Evolutionary conservation across 805 yeast species (phyloP).

Genomic region (Monosporozyma servazzii): DNA sequence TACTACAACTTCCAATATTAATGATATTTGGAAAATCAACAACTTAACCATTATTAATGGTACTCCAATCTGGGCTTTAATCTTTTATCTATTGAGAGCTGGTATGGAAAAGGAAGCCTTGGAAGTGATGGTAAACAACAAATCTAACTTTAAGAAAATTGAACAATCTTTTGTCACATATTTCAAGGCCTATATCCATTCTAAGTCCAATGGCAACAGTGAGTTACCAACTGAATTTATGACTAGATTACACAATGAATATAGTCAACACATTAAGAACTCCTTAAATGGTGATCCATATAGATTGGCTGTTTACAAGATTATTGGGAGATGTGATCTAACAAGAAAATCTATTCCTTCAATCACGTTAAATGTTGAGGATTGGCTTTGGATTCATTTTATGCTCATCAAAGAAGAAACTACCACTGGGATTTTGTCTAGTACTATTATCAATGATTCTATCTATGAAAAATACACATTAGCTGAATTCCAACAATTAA

Average conservation of each 20-base stretch:
- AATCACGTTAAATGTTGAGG: constrained; percentile 77
- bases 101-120: constrained; percentile 77
- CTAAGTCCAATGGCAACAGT: constrained; percentile 32
- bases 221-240: constrained; percentile 57
- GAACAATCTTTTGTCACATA: constrained; percentile 79
- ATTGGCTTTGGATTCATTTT: constrained; percentile 94
- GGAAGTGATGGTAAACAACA: constrained; percentile 52
- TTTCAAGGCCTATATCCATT: constrained; percentile 57
- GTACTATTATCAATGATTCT: constrained; percentile 34
- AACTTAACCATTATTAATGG: constrained; percentile 65
- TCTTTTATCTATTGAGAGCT: constrained; percentile 76
- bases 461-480: constrained; percentile 65
- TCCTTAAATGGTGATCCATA: constrained; percentile 70
- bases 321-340: constrained; percentile 83
- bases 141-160: constrained; percentile 67
- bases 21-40: constrained; percentile 42
- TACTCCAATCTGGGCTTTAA: constrained; percentile 87
- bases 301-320: constrained; percentile 81
- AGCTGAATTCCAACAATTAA: constrained; percentile 60
- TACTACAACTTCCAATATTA: constrained; percentile 5
- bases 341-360: constrained; percentile 57
- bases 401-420: constrained; percentile 55
- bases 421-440: background rate
- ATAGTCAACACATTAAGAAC: constrained; percentile 72
- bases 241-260: constrained; percentile 67